Conservation (phyloP, 768 basidiomycete genomes). For the Myochromella boudieri region DNA sequence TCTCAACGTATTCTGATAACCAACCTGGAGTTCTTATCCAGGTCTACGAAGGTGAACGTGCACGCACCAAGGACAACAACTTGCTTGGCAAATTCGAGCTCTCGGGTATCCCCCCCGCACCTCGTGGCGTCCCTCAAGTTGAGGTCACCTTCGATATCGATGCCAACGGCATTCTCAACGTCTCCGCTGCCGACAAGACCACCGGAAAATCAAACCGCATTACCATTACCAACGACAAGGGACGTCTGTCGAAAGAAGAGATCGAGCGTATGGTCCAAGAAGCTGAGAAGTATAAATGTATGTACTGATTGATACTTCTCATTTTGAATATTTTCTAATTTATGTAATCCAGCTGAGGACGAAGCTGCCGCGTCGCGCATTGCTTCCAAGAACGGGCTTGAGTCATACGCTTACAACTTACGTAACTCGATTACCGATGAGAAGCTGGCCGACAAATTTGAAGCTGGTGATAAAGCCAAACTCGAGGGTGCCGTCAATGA, state of each 20-base stretch:
- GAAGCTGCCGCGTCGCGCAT: constrained; percentile 85
- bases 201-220: constrained; percentile 95
- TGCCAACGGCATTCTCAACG: constrained; percentile 95
- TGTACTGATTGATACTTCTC: constrained; percentile 19
- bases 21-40: constrained; percentile 98
- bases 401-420: constrained; percentile 94
- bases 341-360: constrained; percentile 60
- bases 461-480: constrained; percentile 81
- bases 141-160: constrained; percentile 99
- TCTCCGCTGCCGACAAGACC: constrained; percentile 93
- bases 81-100: constrained; percentile 98
- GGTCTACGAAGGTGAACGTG: constrained; percentile 97
- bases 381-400: constrained; percentile 85
- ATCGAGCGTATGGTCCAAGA: constrained; percentile 97
- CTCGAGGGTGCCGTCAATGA: constrained; percentile 82
- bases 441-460: constrained; percentile 86
- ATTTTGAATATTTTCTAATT: constrained; percentile 16
- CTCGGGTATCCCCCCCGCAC: constrained; percentile 93
- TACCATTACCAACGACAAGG: constrained; percentile 96
- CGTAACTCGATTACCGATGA: constrained; percentile 86
- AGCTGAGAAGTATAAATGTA: constrained; percentile 90
- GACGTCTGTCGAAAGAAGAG: constrained; percentile 94
- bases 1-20: constrained; percentile 98
- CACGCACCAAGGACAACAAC: constrained; percentile 98
- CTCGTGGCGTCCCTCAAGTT: constrained; percentile 96